Evolutionary conservation across 2,329 filamentous ascomycete species (phyloP), one percentile per base, ranked within the genome.

Genomic region (Bipolaris victoriae): DNA sequence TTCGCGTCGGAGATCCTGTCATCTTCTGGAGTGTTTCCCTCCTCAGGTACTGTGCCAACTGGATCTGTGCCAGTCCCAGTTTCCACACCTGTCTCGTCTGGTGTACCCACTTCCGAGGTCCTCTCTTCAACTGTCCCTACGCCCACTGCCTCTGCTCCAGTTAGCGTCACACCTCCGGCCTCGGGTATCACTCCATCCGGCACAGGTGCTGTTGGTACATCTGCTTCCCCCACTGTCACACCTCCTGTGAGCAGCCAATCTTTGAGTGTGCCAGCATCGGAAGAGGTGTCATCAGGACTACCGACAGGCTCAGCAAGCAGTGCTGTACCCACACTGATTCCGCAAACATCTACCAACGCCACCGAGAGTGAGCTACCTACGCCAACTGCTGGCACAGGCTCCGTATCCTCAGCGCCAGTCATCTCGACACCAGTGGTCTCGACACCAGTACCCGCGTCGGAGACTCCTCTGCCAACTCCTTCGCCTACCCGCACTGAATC

Each of bases 201-300:
- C 7, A 58, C 51, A 35, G 52, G 49, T 22, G 50, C 54, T 10
- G 16, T 60, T 16, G 57, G 54, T 37, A 55, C 60, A 9, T 62
- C 60, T 24, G 59, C 43, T 1, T 45, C 55, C 16, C 49, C 63
- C 36, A 47, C 47, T 31, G 22, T 52, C 16, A 57, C 44, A 11
- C 35, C 49, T 16, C 57, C 26, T 29, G 26, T 60, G 6, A 48
- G 24, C 7, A 58, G 48, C 37, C 48, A 55, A 37, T 57, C 63
- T 26, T 36, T 61, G 48, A 64, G 60, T 49, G 52, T 67, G 15
- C 62, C 66, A 0, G 55, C 64, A 15, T 69, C 65, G 44, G 66
- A 68, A 47, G 58, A 53, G 9, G 40, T 52, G n/a, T 40, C 58
- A 3, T 50, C 54, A 9, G 57, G 57, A 47, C 46, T 47, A 15